Evolutionary conservation across 768 basidiomycete species (phyloP).

Genomic region (Termitomyces sp.): DNA sequence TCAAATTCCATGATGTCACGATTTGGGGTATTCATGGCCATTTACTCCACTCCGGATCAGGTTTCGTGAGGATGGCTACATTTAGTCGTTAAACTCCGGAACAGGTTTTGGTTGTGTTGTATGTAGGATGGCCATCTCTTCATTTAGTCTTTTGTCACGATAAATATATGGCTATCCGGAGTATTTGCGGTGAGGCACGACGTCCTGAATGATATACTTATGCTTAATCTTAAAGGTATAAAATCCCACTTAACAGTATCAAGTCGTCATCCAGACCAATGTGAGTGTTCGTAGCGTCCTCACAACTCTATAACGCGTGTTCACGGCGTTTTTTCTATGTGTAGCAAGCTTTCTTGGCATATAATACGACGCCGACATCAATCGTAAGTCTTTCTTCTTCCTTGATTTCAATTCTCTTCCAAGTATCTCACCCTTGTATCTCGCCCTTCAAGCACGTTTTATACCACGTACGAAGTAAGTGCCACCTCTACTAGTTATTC

Average conservation of each 20-base stretch:
- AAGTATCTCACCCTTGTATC: no score
- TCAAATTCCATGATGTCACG: neutral
- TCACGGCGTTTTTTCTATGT: conserved; percentile 14
- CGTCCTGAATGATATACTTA: conserved; percentile 42
- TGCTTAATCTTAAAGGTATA: conserved; percentile 12
- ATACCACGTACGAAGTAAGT: conserved; percentile 69
- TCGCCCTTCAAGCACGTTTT: conserved; percentile 48
- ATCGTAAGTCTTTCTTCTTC: conserved; percentile 2
- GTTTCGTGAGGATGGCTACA: no score
- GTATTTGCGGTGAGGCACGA: no score
- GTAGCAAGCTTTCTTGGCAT: conserved; percentile 79
- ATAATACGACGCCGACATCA: conserved; percentile 14
- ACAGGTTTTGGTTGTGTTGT: neutral
- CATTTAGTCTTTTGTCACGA: neutral
- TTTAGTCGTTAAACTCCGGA: no score
- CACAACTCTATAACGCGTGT: conserved; percentile 4
- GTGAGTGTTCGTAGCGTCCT: conserved; percentile 30
- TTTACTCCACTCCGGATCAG: no score
- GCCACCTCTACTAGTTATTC: conserved; percentile 46
- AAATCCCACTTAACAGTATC: conserved; percentile 13
- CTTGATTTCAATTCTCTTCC: conserved; percentile 9
- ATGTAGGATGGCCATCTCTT: no score
- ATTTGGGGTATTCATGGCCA: no score
- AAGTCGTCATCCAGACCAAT: conserved; percentile 77
- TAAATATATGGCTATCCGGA: neutral